Evolutionary conservation across 2,329 filamentous ascomycete species (phyloP).

Genomic region (Chaetomium globosum): DNA sequence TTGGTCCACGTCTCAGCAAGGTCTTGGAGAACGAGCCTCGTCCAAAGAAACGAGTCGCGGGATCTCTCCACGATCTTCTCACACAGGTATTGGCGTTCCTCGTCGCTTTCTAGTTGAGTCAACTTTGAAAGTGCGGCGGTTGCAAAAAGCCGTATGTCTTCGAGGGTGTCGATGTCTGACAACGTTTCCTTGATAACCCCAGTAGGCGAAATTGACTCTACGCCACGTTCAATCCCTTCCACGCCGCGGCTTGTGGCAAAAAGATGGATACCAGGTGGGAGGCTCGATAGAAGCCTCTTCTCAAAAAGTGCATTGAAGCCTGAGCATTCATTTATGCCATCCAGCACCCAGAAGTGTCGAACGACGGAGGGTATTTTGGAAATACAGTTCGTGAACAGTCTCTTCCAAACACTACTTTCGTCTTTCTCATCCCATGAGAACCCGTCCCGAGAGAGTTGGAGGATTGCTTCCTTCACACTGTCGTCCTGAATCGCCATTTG

Average conservation of each 20-base stretch:
- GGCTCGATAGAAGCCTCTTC: slow-evolving; percentile 27
- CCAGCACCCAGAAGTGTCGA: slow-evolving; percentile 40
- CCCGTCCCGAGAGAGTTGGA: slow-evolving; percentile 31
- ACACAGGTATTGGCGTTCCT: slow-evolving; percentile 33
- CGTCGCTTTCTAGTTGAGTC: slow-evolving; percentile 26
- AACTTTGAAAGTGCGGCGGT: slow-evolving; percentile 33
- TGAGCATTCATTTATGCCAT: slow-evolving; percentile 40
- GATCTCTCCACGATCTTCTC: slow-evolving; percentile 39
- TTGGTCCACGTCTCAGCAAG: slow-evolving; percentile 38
- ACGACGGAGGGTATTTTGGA: slow-evolving; percentile 33
- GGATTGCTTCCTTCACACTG: slow-evolving; percentile 30
- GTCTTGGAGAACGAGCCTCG: slow-evolving; percentile 40
- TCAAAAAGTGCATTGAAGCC: slow-evolving; percentile 34
- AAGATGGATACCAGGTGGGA: slow-evolving; percentile 36
- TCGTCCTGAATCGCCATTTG: slow-evolving; percentile 40
- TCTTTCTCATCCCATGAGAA: slow-evolving; percentile 35
- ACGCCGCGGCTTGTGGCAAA: slow-evolving; percentile 40
- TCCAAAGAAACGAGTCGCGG: slow-evolving; percentile 41
- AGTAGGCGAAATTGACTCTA: slow-evolving; percentile 20
- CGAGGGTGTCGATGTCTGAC: slow-evolving; percentile 33
- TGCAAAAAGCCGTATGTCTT: slow-evolving; percentile 39
- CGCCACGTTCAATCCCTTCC: slow-evolving; percentile 37
- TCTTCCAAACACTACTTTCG: slow-evolving; percentile 37
- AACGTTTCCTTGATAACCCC: slow-evolving; percentile 25
- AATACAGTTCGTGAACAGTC: slow-evolving; percentile 36